A percentile compares a stretch with the other conserved stretches of the same genome.
These are phyloP conservation scores for Flaveria sonorensis DNA, from an alignment of 129 eudicot species.

Conservation along the genomic window DNA sequence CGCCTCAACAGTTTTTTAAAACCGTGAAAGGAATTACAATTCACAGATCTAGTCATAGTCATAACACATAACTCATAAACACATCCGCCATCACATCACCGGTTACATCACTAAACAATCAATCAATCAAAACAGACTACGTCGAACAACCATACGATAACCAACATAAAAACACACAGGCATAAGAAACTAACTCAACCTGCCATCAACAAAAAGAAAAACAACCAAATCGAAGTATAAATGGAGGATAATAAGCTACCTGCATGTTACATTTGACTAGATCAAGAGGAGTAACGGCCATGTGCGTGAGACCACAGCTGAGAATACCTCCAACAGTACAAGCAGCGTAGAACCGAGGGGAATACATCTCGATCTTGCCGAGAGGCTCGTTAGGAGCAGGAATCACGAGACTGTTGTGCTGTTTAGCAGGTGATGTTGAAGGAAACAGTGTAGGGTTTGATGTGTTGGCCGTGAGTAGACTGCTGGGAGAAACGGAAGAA, in stretches of 20 bases:
- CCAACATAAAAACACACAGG: not conserved
- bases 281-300: constrained; percentile 92
- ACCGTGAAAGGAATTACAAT: too few relatives aligned
- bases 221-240: constrained; percentile 4
- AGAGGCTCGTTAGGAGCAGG: constrained; percentile 72
- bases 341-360: constrained; percentile 77
- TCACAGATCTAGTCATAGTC: constrained; percentile 21
- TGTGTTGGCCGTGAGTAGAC: constrained; percentile 17
- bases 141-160: not conserved
- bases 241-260: not conserved
- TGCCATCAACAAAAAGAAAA: not conserved
- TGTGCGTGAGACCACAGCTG: constrained; percentile 93
- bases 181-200: not conserved
- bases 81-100: constrained; percentile 8
- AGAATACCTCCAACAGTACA: constrained; percentile 87
- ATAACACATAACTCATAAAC: not conserved
- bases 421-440: constrained; percentile 32
- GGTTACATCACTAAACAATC: not conserved
- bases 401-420: constrained; percentile 42
- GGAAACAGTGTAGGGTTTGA: constrained; percentile 29
- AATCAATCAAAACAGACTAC: constrained; percentile 1
- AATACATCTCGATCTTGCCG: constrained; percentile 85
- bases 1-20: too few relatives aligned
- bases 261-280: constrained; percentile 67
- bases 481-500: constrained; percentile 44